Conservation (phyloP, 768 basidiomycete genomes). For the Leccinum uliginosum region DNA sequence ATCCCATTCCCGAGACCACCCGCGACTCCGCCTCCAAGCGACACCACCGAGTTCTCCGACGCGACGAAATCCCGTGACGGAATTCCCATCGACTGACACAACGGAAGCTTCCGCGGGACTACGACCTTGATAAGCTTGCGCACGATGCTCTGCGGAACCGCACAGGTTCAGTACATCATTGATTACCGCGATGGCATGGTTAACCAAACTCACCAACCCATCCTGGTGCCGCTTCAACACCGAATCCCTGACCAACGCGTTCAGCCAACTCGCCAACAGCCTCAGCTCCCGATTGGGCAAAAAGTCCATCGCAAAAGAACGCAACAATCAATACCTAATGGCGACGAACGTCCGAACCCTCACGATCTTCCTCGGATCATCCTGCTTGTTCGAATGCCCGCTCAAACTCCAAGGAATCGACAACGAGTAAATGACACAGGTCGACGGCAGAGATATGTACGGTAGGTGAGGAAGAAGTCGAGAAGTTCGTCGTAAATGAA, state of each 20-base stretch:
- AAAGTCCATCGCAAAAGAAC: slow-evolving; percentile 89
- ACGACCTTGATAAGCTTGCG: slow-evolving; percentile 79
- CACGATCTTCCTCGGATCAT: slow-evolving; percentile 74
- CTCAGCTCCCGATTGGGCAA: slow-evolving; percentile 76
- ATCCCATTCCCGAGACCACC: slow-evolving; percentile 37
- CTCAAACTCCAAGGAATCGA: slow-evolving; percentile 85
- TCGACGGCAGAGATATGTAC: slow-evolving; percentile 80
- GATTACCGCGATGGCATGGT: not conserved
- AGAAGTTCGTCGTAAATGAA: slow-evolving; percentile 83
- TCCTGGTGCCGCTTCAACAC: slow-evolving; percentile 61
- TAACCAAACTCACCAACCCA: slow-evolving; percentile 55
- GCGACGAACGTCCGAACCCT: slow-evolving; percentile 88
- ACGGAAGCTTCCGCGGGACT: slow-evolving; percentile 56
- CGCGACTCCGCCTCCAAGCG: slow-evolving; percentile 34
- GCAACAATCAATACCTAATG: slow-evolving; percentile 84
- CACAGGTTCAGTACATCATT: slow-evolving; percentile 4
- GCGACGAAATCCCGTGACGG: slow-evolving; percentile 56
- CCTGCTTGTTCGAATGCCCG: slow-evolving; percentile 36
- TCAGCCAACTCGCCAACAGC: slow-evolving; percentile 72
- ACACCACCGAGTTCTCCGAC: slow-evolving; percentile 37
- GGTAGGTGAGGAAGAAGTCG: slow-evolving; percentile 89
- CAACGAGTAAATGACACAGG: slow-evolving; percentile 79
- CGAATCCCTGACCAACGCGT: slow-evolving; percentile 70
- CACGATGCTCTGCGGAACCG: slow-evolving; percentile 59
- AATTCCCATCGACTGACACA: slow-evolving; percentile 75